Evolutionary conservation across 2,329 filamentous ascomycete genomes (phyloP), one percentile per base, ranked within the genome.

Genomic region (Fusarium beomiforme): DNA sequence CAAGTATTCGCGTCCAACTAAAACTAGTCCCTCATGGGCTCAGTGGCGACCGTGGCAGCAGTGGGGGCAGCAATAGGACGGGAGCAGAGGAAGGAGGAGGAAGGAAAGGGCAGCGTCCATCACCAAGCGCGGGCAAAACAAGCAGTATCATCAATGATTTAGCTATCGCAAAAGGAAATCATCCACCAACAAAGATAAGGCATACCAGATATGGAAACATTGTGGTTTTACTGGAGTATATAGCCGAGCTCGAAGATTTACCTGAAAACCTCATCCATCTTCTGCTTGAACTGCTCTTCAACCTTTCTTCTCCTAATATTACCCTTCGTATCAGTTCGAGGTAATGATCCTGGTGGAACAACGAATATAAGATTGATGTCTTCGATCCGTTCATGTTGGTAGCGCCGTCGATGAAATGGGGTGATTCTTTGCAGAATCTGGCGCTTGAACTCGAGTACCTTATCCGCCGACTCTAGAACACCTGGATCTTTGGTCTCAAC

Each of bases 341-440:
- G 11, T 8, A 43, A 7, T 8, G 8, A 8, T n/a, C 36, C 14
- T 19, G 5, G 19, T 5, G 6, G 24, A 16, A 14, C 14, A 42
- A 19, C n/a, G 6, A 31, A 11, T 5, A 31, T 54, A 5, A 11
- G 5, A 24, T 17, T 13, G 8, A 19, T 6, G 3, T 31, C 26
- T 2, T 46, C 26, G 12, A 46, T 46, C 6, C 17, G 14, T 31
- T 46, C 43, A 11, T 46, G 43, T 11, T 29, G 29, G 26, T 46
- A 46, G n/a, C 43, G 26, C 13, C 19, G 43, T 13, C 43, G 43
- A 23, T 75, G 73, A 14, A 75, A 75, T 3, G 73, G 69, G 1
- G 53, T 26, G 14, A 75, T 72, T 23, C 72, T 59, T 5, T 29
- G 14, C 5, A 75, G n/a, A 5, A 74, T 59, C 6, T 72, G 54